These are phyloP conservation scores for Erodium maritimum DNA, from an alignment of 345 rosid species.

Conservation along the genomic window DNA sequence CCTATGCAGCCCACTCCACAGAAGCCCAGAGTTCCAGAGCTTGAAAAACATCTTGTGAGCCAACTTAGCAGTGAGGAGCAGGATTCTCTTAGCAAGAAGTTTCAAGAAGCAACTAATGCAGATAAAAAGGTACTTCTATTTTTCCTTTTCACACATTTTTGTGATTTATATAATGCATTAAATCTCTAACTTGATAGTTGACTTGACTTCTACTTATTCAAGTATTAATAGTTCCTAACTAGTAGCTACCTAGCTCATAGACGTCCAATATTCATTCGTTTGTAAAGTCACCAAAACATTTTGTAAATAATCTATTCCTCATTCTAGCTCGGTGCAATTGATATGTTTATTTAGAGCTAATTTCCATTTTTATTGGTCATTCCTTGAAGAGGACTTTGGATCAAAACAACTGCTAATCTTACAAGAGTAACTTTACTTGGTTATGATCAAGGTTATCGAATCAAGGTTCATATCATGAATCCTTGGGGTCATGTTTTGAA, in stretches of 20 bases:
- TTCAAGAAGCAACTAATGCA: slow-evolving; percentile 78
- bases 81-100: slow-evolving; percentile 58
- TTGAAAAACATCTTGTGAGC: slow-evolving; percentile 74
- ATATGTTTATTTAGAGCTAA: not conserved
- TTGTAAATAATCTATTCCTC: not conserved
- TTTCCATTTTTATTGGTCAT: not conserved
- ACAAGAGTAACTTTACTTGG: no score
- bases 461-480: no score
- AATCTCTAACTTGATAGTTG: not conserved
- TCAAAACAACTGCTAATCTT: no score
- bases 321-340: not conserved
- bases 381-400: not conserved
- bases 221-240: no score
- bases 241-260: no score
- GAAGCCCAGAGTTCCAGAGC: slow-evolving; percentile 63
- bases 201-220: not conserved
- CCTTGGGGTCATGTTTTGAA: no score
- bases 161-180: not conserved
- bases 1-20: slow-evolving; percentile 39
- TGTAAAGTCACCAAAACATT: not conserved
- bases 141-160: slow-evolving; percentile 12
- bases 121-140: slow-evolving; percentile 64
- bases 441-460: no score
- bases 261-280: no score
- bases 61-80: slow-evolving; percentile 96